Percentiles rank a stretch among this genome's conserved stretches.
Conservation (phyloP, 1,284 basidiomycete species). For the Boletus smithii region DNA sequence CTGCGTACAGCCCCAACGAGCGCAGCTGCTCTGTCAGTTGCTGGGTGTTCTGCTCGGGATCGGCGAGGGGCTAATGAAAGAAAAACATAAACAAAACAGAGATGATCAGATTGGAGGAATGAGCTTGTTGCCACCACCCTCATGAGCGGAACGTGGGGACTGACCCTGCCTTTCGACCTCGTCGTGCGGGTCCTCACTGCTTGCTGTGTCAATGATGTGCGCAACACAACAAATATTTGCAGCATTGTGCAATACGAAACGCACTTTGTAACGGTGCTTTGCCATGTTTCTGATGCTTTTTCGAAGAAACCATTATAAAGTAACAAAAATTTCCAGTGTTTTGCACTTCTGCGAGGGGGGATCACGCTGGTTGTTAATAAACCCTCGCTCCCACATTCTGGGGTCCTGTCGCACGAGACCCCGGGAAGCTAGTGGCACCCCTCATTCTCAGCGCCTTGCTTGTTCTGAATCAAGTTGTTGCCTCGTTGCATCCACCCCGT, state of each 20-base stretch:
- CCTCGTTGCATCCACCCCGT: constrained; percentile 25
- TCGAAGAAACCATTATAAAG: constrained; percentile 37
- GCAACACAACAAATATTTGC: constrained; percentile 26
- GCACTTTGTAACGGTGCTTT: constrained; percentile 34
- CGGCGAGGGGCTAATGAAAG: constrained; percentile 49
- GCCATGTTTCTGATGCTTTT: constrained; percentile 35
- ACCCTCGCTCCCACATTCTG: constrained; percentile 34
- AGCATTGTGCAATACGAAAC: constrained; percentile 29
- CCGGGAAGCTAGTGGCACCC: constrained; percentile 22
- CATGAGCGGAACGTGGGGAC: constrained; percentile 33
- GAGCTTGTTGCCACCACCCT: constrained; percentile 14
- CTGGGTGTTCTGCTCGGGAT: constrained; percentile 62
- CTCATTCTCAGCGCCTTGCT: no score
- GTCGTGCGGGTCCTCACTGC: constrained; percentile 65
- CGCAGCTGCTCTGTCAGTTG: constrained; percentile 67
- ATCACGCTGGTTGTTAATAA: constrained; percentile 37
- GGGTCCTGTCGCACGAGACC: constrained; percentile 32
- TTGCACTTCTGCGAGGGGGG: constrained; percentile 22
- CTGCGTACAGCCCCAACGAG: constrained; percentile 73
- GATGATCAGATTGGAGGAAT: constrained; percentile 20
- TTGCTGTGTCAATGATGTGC: constrained; percentile 26
- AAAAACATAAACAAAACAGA: constrained; percentile 6
- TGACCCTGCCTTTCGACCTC: constrained; percentile 57
- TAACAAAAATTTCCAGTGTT: constrained; percentile 33
- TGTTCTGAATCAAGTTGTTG: no score